Base-by-base conservation (phyloP, 2,329 filamentous ascomycete genomes). In the Phaeosphaeriaceae sp. region DNA sequence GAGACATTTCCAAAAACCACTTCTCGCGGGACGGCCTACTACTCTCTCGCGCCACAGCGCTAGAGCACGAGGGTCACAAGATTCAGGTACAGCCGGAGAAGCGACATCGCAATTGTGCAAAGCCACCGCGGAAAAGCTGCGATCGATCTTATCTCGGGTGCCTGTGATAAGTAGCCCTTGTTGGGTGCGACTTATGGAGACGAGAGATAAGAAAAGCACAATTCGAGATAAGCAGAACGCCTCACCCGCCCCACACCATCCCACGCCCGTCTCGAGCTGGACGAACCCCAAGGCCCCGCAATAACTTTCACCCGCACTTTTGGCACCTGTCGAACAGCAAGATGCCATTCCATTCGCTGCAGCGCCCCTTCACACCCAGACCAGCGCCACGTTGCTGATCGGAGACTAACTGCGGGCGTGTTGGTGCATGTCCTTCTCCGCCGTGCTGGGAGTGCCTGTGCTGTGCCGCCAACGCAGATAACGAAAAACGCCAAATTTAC, bases 171-270 rank as follows among this genome's bases (percentile, higher is more conserved):
- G 70, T 20, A 41, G 63, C 61, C 62, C 56, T 57, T 63, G 62
- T 63, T 63, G 60, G 61, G 66, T 36, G 51, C 51, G 40, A 51
- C 31, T 51, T 56, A 57, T 45, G 53, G 53, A 53, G 41, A 51
- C 69, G 72, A 74, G 71, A 76, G 73, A 76, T 76, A 76, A 75
- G 73, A 67, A 58, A 71, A 31, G n/a, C n/a, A n/a, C n/a, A n/a
- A n/a, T n/a, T n/a, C n/a, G n/a, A n/a, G n/a, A n/a, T n/a, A n/a
- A n/a, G n/a, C n/a, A n/a, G n/a, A n/a, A 66, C 65, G 69, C 69
- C 71, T 60, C 60, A 66, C 57, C 68, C 62, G 69, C 66, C 64
- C 71, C 63, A 68, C 71, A 68, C 67, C 60, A 73, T 69, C 72
- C 71, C 71, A 63, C 71, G 68, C 59, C 58, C 48, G 61, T 60